These are phyloP conservation scores for Auricularia sp. DNA, from an alignment of 768 basidiomycete genomes.

Conservation along the genomic window DNA sequence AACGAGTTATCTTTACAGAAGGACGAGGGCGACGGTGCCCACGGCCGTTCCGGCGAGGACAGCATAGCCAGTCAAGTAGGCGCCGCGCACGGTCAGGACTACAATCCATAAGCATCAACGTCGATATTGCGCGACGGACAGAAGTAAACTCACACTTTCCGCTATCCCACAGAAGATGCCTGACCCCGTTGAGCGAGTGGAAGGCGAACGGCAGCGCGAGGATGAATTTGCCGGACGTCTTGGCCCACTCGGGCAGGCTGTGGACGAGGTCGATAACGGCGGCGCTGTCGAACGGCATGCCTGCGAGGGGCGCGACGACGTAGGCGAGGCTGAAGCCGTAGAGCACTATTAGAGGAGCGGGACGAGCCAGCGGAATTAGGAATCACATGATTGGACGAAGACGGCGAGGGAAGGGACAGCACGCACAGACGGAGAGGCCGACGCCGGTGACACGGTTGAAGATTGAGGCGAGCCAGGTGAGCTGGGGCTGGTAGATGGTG, in stretches of 20 bases:
- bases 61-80: constrained; percentile 71
- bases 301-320: constrained; percentile 60
- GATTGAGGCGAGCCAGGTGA: constrained; percentile 85
- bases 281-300: constrained; percentile 60
- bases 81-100: constrained; percentile 77
- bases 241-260: constrained; percentile 63
- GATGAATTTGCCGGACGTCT: constrained; percentile 63
- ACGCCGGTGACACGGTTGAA: constrained; percentile 79
- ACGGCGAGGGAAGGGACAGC: neutral
- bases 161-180: constrained; percentile 86
- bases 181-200: constrained; percentile 82
- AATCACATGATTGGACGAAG: neutral
- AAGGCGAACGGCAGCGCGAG: constrained; percentile 84
- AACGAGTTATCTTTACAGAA: constrained; percentile 24
- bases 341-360: constrained; percentile 41
- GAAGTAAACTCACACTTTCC: constrained; percentile 60
- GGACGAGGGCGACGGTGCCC: constrained; percentile 60
- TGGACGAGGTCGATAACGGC: constrained; percentile 65
- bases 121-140: neutral
- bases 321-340: constrained; percentile 85
- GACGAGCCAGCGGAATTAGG: neutral
- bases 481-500: constrained; percentile 91
- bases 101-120: constrained; percentile 6
- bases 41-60: constrained; percentile 73
- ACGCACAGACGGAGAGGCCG: constrained; percentile 61